These are phyloP conservation scores for Lentinula detonsa DNA, from an alignment of 768 basidiomycete species.

Conservation along the genomic window DNA sequence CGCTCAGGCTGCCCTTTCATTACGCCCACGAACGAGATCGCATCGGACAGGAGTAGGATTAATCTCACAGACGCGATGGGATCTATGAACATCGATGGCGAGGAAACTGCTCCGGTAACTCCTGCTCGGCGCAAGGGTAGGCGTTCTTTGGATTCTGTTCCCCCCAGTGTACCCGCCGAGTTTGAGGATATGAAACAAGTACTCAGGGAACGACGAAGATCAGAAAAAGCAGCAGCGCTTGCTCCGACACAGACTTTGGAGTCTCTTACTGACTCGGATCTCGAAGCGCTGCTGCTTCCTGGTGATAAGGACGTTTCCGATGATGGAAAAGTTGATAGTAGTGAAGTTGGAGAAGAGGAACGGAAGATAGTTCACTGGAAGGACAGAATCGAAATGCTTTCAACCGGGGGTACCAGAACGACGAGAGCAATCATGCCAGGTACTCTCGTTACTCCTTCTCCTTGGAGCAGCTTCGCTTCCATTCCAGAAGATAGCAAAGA, in stretches of 20 bases:
- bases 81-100: constrained; percentile 29
- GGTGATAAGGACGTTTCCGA: constrained; percentile 29
- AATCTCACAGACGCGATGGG: constrained; percentile 35
- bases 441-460: constrained; percentile 44
- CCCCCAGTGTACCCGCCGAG: constrained; percentile 7
- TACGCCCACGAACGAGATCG: constrained; percentile 16
- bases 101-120: constrained; percentile 9
- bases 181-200: constrained; percentile 26
- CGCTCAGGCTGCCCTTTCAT: constrained; percentile 53
- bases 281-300: constrained; percentile 39
- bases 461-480: constrained; percentile 28
- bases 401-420: constrained; percentile 7
- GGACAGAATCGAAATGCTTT: constrained; percentile 16
- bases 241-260: constrained; percentile 35
- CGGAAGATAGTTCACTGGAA: constrained; percentile 32
- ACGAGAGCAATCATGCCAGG: constrained; percentile 45
- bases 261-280: constrained; percentile 43
- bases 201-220: constrained; percentile 24
- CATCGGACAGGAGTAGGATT: constrained; percentile 8
- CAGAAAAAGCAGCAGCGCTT: constrained; percentile 17
- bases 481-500: constrained; percentile 13
- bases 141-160: constrained; percentile 18
- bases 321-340: constrained; percentile 20
- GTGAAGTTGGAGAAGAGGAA: constrained; percentile 19
- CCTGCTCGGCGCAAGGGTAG: constrained; percentile 7